phyloP scores from a whole-genome alignment of 2,329 filamentous ascomycete genomes.

The Xylariaceae sp. region DNA sequence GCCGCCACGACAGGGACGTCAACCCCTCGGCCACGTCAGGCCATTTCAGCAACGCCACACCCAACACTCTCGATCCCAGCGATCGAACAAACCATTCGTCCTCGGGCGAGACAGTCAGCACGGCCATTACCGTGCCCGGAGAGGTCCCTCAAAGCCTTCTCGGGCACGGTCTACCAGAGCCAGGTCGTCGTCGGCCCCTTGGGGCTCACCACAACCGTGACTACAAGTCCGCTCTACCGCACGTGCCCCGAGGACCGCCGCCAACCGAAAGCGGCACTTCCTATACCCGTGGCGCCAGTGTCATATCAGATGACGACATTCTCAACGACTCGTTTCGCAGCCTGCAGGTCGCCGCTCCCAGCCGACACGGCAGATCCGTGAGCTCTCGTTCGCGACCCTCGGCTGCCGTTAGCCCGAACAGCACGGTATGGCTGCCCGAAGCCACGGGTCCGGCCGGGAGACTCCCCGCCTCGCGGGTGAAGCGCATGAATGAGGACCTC shows the following conservation, averaged over 20 bases:
- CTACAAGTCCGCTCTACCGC: no score
- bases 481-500: conserved; percentile 12
- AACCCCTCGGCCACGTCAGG: no score
- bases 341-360: not conserved
- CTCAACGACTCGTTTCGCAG: no score
- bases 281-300: no score
- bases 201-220: no score
- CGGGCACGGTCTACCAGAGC: not conserved
- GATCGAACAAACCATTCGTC: not conserved
- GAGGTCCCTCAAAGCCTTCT: conserved; percentile 9
- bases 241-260: no score
- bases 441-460: conserved; percentile 3
- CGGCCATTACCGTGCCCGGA: conserved; percentile 2
- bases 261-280: no score
- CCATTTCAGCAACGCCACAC: not conserved
- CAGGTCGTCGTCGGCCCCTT: no score
- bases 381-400: conserved; percentile 6
- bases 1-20: no score
- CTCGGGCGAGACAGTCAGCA: conserved; percentile 15
- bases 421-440: conserved; percentile 14
- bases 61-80: not conserved
- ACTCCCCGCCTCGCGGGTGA: not conserved
- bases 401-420: conserved; percentile 12
- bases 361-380: conserved; percentile 6
- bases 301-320: no score